phyloP scores from a whole-genome alignment of 139 green algal species.

The Chlamydomonas sp. region DNA sequence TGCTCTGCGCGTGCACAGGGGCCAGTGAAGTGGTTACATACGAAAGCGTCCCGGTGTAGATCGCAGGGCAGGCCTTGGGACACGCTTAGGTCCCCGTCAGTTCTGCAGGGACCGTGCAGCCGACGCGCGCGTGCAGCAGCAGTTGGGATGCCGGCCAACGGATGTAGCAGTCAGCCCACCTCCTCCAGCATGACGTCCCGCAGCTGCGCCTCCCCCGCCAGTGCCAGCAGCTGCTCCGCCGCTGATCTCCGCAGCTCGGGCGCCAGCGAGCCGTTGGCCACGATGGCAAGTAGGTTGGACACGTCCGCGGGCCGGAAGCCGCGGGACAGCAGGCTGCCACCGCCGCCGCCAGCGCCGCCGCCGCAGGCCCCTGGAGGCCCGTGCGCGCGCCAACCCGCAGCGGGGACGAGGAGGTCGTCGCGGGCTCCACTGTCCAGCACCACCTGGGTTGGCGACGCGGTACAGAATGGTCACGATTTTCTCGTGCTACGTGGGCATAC shows the following conservation, averaged over 20 bases:
- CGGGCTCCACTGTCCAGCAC: constrained; percentile 44
- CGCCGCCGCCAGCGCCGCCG: not conserved
- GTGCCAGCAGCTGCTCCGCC: constrained; percentile 60
- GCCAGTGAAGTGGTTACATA: no score
- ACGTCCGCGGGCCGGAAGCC: constrained; percentile 53
- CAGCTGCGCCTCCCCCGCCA: constrained; percentile 48
- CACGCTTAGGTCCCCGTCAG: no score
- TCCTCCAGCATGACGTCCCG: constrained; percentile 33
- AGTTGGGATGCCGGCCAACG: no score
- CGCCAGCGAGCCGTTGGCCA: constrained; percentile 50
- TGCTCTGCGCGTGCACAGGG: not conserved
- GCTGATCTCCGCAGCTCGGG: constrained; percentile 57
- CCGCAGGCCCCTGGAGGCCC: not conserved
- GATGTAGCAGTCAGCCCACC: not conserved
- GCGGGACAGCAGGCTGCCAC: constrained; percentile 22
- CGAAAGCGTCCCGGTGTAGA: no score
- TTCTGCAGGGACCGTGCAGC: no score
- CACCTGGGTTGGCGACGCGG: constrained; percentile 9
- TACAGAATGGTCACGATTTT: no score
- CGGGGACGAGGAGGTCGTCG: constrained; percentile 43
- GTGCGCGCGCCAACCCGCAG: constrained; percentile 2
- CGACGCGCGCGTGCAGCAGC: no score
- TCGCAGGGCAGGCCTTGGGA: no score
- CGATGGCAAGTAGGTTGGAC: constrained; percentile 56
- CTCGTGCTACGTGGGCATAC: no score